Evolutionary conservation across 1,139 yeast genomes (phyloP), one percentile per base, ranked within the genome.

Genomic region (Blastobotrys serpentis): DNA sequence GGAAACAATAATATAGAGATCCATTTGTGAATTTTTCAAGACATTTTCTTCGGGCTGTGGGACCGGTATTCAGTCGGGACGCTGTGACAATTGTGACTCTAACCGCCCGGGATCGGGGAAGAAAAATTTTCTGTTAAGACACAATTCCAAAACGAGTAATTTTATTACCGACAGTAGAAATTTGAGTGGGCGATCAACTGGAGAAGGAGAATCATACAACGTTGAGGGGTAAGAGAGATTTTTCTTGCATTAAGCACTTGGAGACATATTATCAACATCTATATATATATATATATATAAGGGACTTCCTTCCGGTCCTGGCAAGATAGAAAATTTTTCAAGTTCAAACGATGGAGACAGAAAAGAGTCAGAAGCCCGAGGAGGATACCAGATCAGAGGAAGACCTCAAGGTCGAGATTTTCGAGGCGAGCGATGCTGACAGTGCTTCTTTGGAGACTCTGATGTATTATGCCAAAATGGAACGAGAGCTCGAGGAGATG

Each of bases 331-430:
- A 23, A 23, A 23, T 6, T 5, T 5, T 6, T 6, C 8, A 23
- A 23, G 26, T 23, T 5, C 5, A 23, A 10, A 23, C 26, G 10
- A 23, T 23, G 10, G 5, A 10, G 26, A 23, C n/a, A 10, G 26
- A 23, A 23, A 23, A 23, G 26, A 23, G 26, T 10, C 26, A 23
- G 5, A 23, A 23, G 26, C 26, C 26, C 26, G 26, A 29, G 25
- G 40, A 36, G 8, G 40, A 36, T 18, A 25, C 25, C 13, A 4
- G 10, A 4, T 36, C 40, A 3, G 19, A 17, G 14, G 26, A 36
- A 32, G 42, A 90, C 79, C 57, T 90, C 83, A 49, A 71, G 69
- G 29, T 40, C 26, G 37, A 13, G 32, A 7, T 13, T 18, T 30
- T 18, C 17, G 34, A 19, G 10, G 14, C 5, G 3, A 32, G 25